Percentiles rank a stretch among this genome's conserved stretches.
These are phyloP conservation scores for Coniochaeta hoffmannii DNA, from an alignment of 2,329 filamentous ascomycete species.

Conservation along the genomic window DNA sequence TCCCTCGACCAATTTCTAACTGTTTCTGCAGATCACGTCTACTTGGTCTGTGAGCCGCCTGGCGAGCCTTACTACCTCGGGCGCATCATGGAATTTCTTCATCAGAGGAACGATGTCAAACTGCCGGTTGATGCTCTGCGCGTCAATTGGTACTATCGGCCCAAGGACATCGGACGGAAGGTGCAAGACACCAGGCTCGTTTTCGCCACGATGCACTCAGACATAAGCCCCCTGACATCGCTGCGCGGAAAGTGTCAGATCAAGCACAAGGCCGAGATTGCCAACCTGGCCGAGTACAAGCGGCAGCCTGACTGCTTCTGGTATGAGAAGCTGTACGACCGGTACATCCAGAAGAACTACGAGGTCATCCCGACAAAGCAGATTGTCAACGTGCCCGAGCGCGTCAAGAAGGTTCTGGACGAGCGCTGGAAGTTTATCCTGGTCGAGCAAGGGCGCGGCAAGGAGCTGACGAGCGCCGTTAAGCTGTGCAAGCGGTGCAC, in stretches of 20 bases:
- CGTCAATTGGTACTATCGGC: conserved; percentile 97
- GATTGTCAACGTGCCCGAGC: conserved; percentile 93
- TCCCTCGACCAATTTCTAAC: background rate
- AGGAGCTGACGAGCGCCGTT: conserved; percentile 91
- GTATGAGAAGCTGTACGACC: conserved; percentile 96
- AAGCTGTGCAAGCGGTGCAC: conserved; percentile 93
- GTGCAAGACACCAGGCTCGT: conserved; percentile 84
- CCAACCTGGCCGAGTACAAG: conserved; percentile 74
- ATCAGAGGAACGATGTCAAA: conserved; percentile 64
- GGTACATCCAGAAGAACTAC: conserved; percentile 97
- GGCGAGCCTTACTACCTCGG: conserved; percentile 97
- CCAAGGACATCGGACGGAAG: conserved; percentile 90
- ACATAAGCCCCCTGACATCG: conserved; percentile 86
- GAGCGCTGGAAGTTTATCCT: conserved; percentile 95
- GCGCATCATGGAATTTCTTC: conserved; percentile 96
- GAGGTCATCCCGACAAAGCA: conserved; percentile 87
- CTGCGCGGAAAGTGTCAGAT: conserved; percentile 92
- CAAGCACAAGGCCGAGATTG: conserved; percentile 78
- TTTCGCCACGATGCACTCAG: conserved; percentile 97
- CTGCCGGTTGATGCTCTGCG: conserved; percentile 78
- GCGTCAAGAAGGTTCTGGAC: conserved; percentile 91
- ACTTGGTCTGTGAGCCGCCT: conserved; percentile 93
- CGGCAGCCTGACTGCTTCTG: conserved; percentile 84
- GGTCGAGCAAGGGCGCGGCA: conserved; percentile 86
- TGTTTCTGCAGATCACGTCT: conserved; percentile 60